Evolutionary conservation across 129 eudicot genomes (phyloP), one percentile per base, ranked within the genome.

Genomic region (Arctium minus): DNA sequence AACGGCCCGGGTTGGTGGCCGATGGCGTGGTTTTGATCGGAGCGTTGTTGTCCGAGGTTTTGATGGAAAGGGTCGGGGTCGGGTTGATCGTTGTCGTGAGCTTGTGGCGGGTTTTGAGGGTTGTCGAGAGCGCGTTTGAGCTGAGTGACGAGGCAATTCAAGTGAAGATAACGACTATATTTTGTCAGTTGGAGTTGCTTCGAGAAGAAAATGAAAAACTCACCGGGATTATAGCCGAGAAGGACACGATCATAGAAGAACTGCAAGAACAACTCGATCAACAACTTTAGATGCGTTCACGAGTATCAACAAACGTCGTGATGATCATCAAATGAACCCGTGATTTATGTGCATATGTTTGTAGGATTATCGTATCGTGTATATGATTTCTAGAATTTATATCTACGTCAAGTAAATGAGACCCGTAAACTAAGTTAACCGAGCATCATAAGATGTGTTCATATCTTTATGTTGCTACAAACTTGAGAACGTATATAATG

Each of bases 61-160:
- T 80, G 46, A 70, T 89, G 87, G 90, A 79, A 76, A 80, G 76
- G 79, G 78, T 71, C 2, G 91, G 96, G 32, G 91, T 90, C 1
- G 94, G 96, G 8, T 89, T 91, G 86, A 78, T 91, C n/a, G 89
- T 91, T 60, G 88, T 91, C 85, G 96, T 89, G 88, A 91, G 96
- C 74, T 87, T 91, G 87, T 91, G 96, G 96, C 86, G 96, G 71
- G 87, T 89, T 32, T 83, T 91, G 74, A 86, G 96, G 73, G 92
- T 89, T 36, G 92, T 91, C 68, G 96, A 91, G 83, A 87, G 92
- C 32, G 90, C 85, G 38, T 91, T 82, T 82, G 96, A 91, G 83
- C 46, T 91, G 9, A 86, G 92, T 53, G 96, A 91, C 73, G 96
- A 86, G 46, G 91, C 91, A 33, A 91, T 91, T 77, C 87, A 91